A percentile compares a stretch with the other conserved stretches of the same genome.
Conservation (phyloP, 1,284 basidiomycete species). For the Sphaerobolus stellatus region DNA sequence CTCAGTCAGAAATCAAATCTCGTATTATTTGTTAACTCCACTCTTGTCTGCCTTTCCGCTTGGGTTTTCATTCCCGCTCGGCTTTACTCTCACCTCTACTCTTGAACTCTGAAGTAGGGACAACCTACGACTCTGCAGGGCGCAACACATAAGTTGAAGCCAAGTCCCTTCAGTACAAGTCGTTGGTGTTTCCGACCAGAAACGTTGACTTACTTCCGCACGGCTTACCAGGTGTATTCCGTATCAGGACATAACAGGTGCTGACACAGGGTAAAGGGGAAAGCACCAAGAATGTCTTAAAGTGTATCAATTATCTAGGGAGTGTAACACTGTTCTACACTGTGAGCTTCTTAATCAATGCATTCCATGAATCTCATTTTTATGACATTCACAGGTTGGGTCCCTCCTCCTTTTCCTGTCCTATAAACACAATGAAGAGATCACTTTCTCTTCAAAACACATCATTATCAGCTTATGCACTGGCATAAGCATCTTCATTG, state of each 20-base stretch:
- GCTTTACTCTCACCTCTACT: too few species aligned
- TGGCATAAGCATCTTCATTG: conserved; percentile 47
- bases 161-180: background rate
- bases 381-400: conserved; percentile 48
- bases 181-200: background rate
- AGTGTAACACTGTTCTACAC: conserved; percentile 57
- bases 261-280: conserved; percentile 47
- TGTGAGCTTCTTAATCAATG: conserved; percentile 38
- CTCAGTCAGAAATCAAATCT: too few species aligned
- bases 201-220: background rate
- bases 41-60: too few species aligned
- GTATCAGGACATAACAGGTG: background rate
- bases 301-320: conserved; percentile 65
- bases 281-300: conserved; percentile 51
- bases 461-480: conserved; percentile 58
- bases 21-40: too few species aligned
- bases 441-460: conserved; percentile 53
- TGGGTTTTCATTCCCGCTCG: too few species aligned
- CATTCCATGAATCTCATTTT: background rate
- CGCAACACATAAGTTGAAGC: too few species aligned
- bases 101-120: too few species aligned
- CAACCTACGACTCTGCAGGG: too few species aligned
- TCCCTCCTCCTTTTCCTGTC: conserved; percentile 67
- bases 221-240: too few species aligned
- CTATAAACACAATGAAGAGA: conserved; percentile 63